phyloP scores from a whole-genome alignment of 169 alveolate species.

The Perkinsus marinus region DNA sequence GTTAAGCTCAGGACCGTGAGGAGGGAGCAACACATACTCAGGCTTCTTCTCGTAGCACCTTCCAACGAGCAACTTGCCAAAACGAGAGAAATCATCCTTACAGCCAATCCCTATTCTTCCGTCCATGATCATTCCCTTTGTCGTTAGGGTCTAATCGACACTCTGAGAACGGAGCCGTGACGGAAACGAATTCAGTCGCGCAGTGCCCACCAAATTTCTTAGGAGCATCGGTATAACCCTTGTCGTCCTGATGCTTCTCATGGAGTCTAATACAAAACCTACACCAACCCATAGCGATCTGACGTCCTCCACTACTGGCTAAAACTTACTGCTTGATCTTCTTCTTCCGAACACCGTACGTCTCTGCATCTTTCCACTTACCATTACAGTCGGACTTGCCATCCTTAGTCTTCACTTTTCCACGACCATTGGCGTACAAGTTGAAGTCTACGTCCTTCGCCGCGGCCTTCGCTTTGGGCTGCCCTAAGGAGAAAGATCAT shows the following conservation, averaged over 20 bases:
- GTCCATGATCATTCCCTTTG: neutral
- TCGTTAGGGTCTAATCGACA: neutral
- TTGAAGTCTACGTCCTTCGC: neutral
- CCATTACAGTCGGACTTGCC: neutral
- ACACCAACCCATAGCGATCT: neutral
- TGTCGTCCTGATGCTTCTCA: neutral
- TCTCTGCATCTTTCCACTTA: neutral
- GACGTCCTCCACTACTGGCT: too few species aligned
- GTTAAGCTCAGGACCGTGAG: neutral
- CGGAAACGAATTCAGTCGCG: neutral
- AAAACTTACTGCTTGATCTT: neutral
- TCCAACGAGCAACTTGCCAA: neutral
- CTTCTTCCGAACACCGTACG: neutral
- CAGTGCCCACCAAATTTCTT: neutral
- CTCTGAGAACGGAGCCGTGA: neutral
- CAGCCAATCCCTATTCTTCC: neutral
- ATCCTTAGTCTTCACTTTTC: neutral
- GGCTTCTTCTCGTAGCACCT: neutral
- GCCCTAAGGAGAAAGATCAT: neutral
- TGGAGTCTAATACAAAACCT: neutral
- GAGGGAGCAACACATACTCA: neutral
- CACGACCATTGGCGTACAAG: neutral
- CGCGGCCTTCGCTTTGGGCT: neutral
- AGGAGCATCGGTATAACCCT: neutral
- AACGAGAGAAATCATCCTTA: neutral